Evolutionary conservation across 805 yeast genomes (phyloP), one percentile per base, ranked within the genome.

Genomic region (Clavispora fructus): DNA sequence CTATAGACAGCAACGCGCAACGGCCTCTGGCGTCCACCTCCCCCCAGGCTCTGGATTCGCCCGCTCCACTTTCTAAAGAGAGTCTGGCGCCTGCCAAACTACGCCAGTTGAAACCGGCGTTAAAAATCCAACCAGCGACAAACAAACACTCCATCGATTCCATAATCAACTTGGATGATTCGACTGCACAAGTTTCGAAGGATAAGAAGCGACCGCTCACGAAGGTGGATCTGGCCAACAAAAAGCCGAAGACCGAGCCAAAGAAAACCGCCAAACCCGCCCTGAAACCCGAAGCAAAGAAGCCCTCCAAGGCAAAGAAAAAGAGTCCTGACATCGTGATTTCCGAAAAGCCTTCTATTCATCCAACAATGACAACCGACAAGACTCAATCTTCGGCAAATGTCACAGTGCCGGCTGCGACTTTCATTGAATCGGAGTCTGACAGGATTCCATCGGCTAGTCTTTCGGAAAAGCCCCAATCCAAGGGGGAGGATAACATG

Each of bases 71-170:
- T 17, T 9, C 25, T 12, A 33, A 33, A 14, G 17, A 16, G 3
- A 8, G 5, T 16, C 6, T 14, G 13, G 37, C 37, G 6, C 37
- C 37, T 10, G n/a, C 25, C 13, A 33, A 33, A 17, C 37, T 33
- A 16, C 37, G 37, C 13, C 25, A 7, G n/a, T 17, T 33, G n/a
- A 33, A 33, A 17, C 37, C 37, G 13, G 37, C 37, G 2, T 33
- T 33, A 5, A 4, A 9, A 17, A 10, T 33, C 13, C 12, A 12
- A 33, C 39, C n/a, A 12, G 17, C 40, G 6, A 17, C 46, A 35
- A 66, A 63, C 54, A 67, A 61, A 42, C 62, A 75, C 0, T 67
- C 73, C 7, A 71, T 71, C 26, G 67, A 63, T 43, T 65, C 74
- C 12, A 64, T 71, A 37, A 70, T 71, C 45, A 71, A 71, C 52